A percentile compares a stretch with the other conserved stretches of the same genome.
These are phyloP conservation scores for Phytophthora foliorum DNA, from an alignment of 352 stramenopile species.

Conservation along the genomic window DNA sequence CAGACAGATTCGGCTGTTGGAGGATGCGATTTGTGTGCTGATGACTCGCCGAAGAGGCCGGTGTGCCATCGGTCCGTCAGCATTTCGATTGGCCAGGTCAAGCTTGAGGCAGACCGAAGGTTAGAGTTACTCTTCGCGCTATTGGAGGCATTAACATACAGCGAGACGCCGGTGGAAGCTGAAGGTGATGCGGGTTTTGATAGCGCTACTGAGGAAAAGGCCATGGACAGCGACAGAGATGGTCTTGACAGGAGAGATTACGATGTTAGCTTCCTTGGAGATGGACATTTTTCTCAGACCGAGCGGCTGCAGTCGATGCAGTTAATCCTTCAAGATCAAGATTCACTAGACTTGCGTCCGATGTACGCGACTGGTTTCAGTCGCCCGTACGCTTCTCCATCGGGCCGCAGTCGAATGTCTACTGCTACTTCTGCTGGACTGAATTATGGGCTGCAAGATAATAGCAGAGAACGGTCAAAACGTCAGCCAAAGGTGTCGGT, in stretches of 20 bases:
- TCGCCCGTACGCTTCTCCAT: conserved; percentile 57
- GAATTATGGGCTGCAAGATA: conserved; percentile 40
- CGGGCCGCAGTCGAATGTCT: conserved; percentile 72
- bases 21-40: conserved; percentile 69
- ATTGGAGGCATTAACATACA: conserved; percentile 73
- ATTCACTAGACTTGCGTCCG: conserved; percentile 59
- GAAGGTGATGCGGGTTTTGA: conserved; percentile 38
- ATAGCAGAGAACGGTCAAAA: conserved; percentile 46
- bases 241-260: conserved; percentile 34
- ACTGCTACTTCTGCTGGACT: conserved; percentile 70
- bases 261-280: conserved; percentile 40
- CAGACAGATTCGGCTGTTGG: conserved; percentile 42
- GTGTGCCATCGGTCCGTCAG: conserved; percentile 71
- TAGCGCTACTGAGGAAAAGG: conserved; percentile 45
- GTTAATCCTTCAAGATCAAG: conserved; percentile 66
- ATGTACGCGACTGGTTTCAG: conserved; percentile 80
- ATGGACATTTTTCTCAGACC: conserved; percentile 47
- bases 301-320: conserved; percentile 76
- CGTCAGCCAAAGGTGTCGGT: conserved; percentile 54
- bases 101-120: conserved; percentile 85
- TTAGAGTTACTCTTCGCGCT: conserved; percentile 86
- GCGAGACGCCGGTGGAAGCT: conserved; percentile 41
- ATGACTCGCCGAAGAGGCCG: conserved; percentile 66
- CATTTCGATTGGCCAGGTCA: conserved; percentile 84
- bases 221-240: conserved; percentile 34